These are phyloP conservation scores for Torulaspora indica DNA, from an alignment of 805 yeast species.

Conservation along the genomic window DNA sequence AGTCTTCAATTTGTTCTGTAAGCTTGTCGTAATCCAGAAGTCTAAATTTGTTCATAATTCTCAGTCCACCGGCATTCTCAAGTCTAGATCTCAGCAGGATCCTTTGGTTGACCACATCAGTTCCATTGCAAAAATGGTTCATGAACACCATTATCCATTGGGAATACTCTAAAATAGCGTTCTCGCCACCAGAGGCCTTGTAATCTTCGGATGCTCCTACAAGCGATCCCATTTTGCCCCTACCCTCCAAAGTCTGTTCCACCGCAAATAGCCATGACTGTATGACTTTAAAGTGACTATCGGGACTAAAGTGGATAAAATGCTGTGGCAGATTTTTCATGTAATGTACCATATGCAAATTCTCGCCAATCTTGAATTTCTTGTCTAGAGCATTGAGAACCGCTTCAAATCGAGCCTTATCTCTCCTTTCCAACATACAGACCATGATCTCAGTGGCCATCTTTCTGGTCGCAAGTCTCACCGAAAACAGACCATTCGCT, in stretches of 20 bases:
- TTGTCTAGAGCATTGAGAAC: constrained; percentile 35
- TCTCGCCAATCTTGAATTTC: constrained; percentile 31
- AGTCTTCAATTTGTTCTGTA: constrained; percentile 62
- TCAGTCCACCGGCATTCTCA: constrained; percentile 31
- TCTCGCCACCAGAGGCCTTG: constrained; percentile 42
- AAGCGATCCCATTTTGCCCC: constrained; percentile 83
- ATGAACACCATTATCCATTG: constrained; percentile 33
- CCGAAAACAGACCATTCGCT: constrained; percentile 68
- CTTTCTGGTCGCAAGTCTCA: constrained; percentile 68
- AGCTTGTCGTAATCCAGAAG: constrained; percentile 57
- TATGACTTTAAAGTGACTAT: constrained; percentile 38
- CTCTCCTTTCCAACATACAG: constrained; percentile 45
- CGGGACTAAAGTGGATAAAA: constrained; percentile 18
- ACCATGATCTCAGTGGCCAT: constrained; percentile 74
- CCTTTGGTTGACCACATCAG: constrained; percentile 32
- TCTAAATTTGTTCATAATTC: constrained; percentile 44
- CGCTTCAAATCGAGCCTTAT: constrained; percentile 46
- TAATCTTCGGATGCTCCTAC: constrained; percentile 91
- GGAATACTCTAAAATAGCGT: constrained; percentile 37
- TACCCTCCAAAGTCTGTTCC: constrained; percentile 67
- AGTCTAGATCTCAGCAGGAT: constrained; percentile 32
- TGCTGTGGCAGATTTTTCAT: constrained; percentile 20
- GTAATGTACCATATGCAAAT: constrained; percentile 26
- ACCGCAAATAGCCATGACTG: constrained; percentile 69
- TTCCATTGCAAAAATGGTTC: constrained; percentile 30